These are phyloP conservation scores for Agrostemma githago DNA, from an alignment of 148 eudicot genomes.

Conservation along the genomic window DNA sequence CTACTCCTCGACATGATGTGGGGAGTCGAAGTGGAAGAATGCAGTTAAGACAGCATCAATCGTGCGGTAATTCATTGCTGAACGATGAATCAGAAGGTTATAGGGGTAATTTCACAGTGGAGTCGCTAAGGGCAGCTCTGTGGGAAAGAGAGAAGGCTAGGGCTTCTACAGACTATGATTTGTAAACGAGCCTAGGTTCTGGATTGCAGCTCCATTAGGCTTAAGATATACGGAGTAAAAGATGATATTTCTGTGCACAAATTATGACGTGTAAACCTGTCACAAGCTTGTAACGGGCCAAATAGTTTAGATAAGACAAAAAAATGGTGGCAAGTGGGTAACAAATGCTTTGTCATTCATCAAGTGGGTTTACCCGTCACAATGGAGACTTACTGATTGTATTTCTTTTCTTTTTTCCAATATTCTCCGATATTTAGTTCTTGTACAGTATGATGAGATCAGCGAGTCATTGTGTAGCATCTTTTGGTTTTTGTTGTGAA, in stretches of 20 bases:
- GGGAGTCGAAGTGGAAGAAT: constrained; percentile 66
- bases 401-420: not conserved
- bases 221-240: not conserved
- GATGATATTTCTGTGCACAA: not conserved
- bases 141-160: constrained; percentile 40
- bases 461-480: constrained; percentile 13
- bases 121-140: constrained; percentile 32
- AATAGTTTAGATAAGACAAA: too few species aligned
- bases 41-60: constrained; percentile 28
- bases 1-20: constrained; percentile 42
- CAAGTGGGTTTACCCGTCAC: too few species aligned
- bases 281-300: too few species aligned
- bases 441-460: constrained; percentile 27
- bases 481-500: not conserved
- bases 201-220: constrained; percentile 14
- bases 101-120: constrained; percentile 38
- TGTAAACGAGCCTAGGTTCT: not conserved
- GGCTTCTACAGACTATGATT: constrained; percentile 23
- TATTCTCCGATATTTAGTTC: constrained; percentile 4
- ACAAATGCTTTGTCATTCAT: too few species aligned
- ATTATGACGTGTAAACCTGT: too few species aligned
- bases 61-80: constrained; percentile 21
- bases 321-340: too few species aligned
- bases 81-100: constrained; percentile 34
- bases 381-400: too few species aligned